Evolutionary conservation across 169 alveolate genomes (phyloP), one percentile per base, ranked within the genome.

Genomic region (Babesia gibsoni): DNA sequence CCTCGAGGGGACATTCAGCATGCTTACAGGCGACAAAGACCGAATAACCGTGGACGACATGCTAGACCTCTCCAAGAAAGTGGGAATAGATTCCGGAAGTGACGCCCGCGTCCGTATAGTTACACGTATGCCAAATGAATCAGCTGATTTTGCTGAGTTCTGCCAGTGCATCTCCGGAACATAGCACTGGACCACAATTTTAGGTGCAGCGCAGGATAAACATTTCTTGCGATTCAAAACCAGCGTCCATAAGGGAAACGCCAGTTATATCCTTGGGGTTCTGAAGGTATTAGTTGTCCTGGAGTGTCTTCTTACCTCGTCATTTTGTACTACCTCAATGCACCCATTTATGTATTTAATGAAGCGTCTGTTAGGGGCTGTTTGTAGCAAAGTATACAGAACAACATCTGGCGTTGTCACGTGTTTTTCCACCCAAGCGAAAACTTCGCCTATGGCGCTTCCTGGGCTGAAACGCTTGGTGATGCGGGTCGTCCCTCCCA

Each of bases 271-370:
- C 87, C 23, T 4, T n/a, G n/a, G 82, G 82, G 8, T 29, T 7
- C 82, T 57, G 39, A n/a, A 59, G 54, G n/a, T 54, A n/a, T 7
- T 54, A 10, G 16, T 16, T 10, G 46, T 10, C 16, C 16, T 39
- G 46, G 46, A 49, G 10, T n/a, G n/a, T 10, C 57, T 49, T 12
- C 18, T 10, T 58, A 65, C 35, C 27, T 32, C 56, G 25, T 73
- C 32, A 3, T 46, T 57, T 39, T 53, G 22, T 30, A 78, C 35
- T 0, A 67, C 20, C 67, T 78, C 87, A 14, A 78, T 61, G 20
- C 80, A 57, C n/a, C 87, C 87, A 33, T 64, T 67, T 32, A 36
- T 0, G 33, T 78, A 78, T 49, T 68, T 78, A 14, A 78, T 61
- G 41, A 68, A 67, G 33, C 67, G 66, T n/a, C 82, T 20, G 48